phyloP scores from a whole-genome alignment of 441 rosid genomes.

The Erodium moschatum region DNA sequence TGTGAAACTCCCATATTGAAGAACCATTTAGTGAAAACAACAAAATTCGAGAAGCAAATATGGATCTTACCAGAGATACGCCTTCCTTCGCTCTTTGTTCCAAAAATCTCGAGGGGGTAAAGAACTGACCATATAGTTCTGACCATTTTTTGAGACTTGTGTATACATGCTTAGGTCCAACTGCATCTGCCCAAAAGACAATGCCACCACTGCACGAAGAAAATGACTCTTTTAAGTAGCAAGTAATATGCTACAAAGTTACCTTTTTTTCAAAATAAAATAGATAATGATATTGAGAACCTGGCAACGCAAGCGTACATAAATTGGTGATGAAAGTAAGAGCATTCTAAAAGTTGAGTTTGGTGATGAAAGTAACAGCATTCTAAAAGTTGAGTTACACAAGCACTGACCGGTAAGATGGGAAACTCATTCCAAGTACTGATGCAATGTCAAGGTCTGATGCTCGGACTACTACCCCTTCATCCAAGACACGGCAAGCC shows the following conservation, averaged over 20 bases:
- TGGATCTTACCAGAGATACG: not conserved
- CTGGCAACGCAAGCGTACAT: too few species aligned
- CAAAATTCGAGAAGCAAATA: not conserved
- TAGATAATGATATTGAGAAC: too few species aligned
- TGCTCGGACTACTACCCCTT: constrained; percentile 26
- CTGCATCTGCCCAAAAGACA: constrained; percentile 4
- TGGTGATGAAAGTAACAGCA: not conserved
- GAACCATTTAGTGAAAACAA: not conserved
- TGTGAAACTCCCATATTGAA: not conserved
- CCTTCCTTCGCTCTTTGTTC: constrained; percentile 6
- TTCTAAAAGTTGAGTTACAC: not conserved
- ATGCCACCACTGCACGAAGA: constrained; percentile 2
- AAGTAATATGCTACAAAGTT: not conserved
- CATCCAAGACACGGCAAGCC: constrained; percentile 26
- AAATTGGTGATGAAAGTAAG: not conserved
- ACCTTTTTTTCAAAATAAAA: not conserved
- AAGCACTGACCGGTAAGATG: constrained; percentile 22
- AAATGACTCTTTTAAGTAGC: not conserved
- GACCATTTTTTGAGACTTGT: constrained; percentile 3
- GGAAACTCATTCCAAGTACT: constrained; percentile 32
- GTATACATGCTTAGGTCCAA: constrained; percentile 1
- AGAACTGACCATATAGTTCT: not conserved
- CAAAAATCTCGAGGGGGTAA: constrained; percentile 40
- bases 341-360: too few species aligned
- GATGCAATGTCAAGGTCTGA: constrained; percentile 27